Percentiles rank a stretch among this genome's conserved stretches.
Evolutionary conservation across 2,329 filamentous ascomycete genomes (phyloP).

Genomic region (Lecanicillium sp.): DNA sequence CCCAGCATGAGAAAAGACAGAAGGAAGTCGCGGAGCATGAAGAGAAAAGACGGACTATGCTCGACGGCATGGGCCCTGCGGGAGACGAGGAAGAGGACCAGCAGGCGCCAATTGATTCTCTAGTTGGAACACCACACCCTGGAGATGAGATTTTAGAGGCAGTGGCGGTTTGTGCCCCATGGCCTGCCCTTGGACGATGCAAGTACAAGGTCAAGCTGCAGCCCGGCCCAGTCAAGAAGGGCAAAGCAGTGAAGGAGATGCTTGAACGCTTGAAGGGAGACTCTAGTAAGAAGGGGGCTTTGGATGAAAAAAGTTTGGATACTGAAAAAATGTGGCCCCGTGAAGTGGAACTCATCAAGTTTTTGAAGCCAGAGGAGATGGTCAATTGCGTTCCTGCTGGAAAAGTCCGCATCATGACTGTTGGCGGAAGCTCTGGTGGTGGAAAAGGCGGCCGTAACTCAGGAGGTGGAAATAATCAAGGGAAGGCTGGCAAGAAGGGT

Average conservation of each 20-base stretch:
- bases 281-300: slow-evolving; percentile 48
- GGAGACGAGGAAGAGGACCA: slow-evolving; percentile 53
- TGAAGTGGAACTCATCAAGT: slow-evolving; percentile 79
- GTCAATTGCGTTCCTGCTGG: slow-evolving; percentile 75
- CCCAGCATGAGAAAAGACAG: slow-evolving; percentile 74
- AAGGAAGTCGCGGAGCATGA: slow-evolving; percentile 72
- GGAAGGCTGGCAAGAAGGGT: slow-evolving; percentile 24
- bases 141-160: slow-evolving; percentile 77
- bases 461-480: slow-evolving; percentile 27
- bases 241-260: slow-evolving; percentile 88
- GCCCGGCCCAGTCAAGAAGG: slow-evolving; percentile 84
- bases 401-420: slow-evolving; percentile 74
- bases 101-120: slow-evolving; percentile 55
- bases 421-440: slow-evolving; percentile 44
- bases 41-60: slow-evolving; percentile 55
- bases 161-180: slow-evolving; percentile 59
- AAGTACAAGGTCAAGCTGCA: slow-evolving; percentile 97
- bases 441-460: slow-evolving; percentile 37
- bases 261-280: slow-evolving; percentile 73
- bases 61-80: slow-evolving; percentile 53
- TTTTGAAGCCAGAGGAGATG: slow-evolving; percentile 74
- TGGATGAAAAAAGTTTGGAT: slow-evolving; percentile 56
- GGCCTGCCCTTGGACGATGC: slow-evolving; percentile 57
- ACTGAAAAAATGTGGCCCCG: slow-evolving; percentile 75
- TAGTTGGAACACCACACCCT: slow-evolving; percentile 70